Evolutionary conservation across 139 green algal genomes (phyloP).

Genomic region (Choricystis sp.): DNA sequence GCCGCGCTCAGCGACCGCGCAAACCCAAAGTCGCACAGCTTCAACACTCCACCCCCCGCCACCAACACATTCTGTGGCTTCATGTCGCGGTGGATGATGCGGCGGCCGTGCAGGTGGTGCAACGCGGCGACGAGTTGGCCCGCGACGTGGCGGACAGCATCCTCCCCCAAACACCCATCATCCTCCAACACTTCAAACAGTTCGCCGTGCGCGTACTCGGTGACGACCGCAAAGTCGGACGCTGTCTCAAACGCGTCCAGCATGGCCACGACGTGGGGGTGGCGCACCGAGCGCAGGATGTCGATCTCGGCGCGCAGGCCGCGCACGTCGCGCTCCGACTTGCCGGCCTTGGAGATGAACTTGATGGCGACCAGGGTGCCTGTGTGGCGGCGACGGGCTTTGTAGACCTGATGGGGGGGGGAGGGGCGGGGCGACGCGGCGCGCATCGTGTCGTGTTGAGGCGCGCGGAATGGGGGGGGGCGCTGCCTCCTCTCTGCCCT

Average conservation of each 20-base stretch:
- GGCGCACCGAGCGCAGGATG: slow-evolving; percentile 73
- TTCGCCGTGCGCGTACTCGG: slow-evolving; percentile 91
- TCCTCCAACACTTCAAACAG: slow-evolving; percentile 97
- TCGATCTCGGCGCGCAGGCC: slow-evolving; percentile 85
- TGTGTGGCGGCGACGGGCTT: slow-evolving; percentile 67
- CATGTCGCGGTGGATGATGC: slow-evolving; percentile 88
- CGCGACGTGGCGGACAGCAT: slow-evolving; percentile 65
- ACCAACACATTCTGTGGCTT: slow-evolving; percentile 89
- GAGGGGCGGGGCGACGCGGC: background rate
- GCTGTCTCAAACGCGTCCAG: slow-evolving; percentile 89
- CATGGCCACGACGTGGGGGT: slow-evolving; percentile 47
- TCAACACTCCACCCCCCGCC: slow-evolving; percentile 31
- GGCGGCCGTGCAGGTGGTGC: slow-evolving; percentile 85
- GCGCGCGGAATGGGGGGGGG: background rate
- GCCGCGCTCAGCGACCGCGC: slow-evolving; percentile 70
- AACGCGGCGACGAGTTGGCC: slow-evolving; percentile 81
- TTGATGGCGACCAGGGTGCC: slow-evolving; percentile 95
- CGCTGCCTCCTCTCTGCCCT: background rate
- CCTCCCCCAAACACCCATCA: slow-evolving; percentile 72
- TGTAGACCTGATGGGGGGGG: slow-evolving; percentile 72
- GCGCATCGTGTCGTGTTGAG: background rate
- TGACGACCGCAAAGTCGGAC: slow-evolving; percentile 91
- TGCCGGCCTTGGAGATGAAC: slow-evolving; percentile 95
- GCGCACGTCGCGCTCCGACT: slow-evolving; percentile 77
- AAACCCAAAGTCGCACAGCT: slow-evolving; percentile 90